Base-by-base conservation (phyloP, 108 stramenopile species). In the Skeletonema grethae region DNA sequence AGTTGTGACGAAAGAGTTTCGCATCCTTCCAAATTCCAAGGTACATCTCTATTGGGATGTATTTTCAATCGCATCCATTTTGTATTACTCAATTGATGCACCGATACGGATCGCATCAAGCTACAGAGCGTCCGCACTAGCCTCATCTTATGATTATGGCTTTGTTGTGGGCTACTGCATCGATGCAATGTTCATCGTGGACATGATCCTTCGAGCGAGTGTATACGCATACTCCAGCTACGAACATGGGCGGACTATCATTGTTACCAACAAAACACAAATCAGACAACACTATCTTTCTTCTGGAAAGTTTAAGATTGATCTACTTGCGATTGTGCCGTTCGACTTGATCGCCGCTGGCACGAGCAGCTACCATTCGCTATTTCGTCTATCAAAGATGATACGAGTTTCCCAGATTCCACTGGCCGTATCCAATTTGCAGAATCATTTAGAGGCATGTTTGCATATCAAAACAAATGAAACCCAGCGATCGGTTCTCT, bases 41-140 rank as follows among this genome's bases (percentile, higher is more conserved):
- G 7, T 82, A 18, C 77, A 72, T 66, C 61, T 79, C 16, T 78
- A 57, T 61, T 82, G 81, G 82, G 85, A 85, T 66, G 31, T 70
- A 15, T 20, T 73, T 32, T 39, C 77, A 7, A 45, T 82, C 18
- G 31, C 39, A 5, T 66, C 63, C 20, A 82, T 75, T 56, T 41
- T 82, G 57, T 82, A 67, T 59, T 69, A 79, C 34, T 41, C 66
- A 28, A 46, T 78, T n/a, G 61, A 62, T 20, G 38, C 57, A 46
- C 82, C 85, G 13, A 58, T 82, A 25, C 28, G 77, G 39, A 34
- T 80, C 29, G 69, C 79, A 35, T 36, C 59, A 41, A 70, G 70
- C 50, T 13, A 24, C 41, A 57, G 74, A 39, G 32, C 61, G 12
- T 32, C 48, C 11, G 65, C 50, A 7, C 39, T 80, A 25, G 35